A percentile compares a stretch with the other conserved stretches of the same genome.
Conservation (phyloP, 1,284 basidiomycete genomes). For the Ceratobasidium sp. region DNA sequence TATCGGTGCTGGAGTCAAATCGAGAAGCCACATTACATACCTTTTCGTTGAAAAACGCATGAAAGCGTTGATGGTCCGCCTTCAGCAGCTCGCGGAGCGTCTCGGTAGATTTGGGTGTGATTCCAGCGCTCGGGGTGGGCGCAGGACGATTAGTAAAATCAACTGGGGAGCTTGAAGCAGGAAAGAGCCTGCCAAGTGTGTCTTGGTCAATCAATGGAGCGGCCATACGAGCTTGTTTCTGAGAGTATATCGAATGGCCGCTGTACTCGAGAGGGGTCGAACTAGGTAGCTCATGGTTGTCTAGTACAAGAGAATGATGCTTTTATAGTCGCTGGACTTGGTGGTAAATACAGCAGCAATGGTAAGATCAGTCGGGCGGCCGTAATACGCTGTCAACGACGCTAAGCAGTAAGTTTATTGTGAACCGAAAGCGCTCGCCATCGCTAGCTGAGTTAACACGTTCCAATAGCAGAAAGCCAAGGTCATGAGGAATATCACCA, state of each 20-base stretch:
- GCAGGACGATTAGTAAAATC: conserved; percentile 49
- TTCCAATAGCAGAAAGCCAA: too few relatives aligned
- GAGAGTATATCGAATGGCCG: not conserved
- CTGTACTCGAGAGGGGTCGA: not conserved
- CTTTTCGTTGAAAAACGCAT: conserved; percentile 69
- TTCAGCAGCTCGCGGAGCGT: conserved; percentile 61
- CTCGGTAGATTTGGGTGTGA: conserved; percentile 62
- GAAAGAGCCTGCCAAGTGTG: conserved; percentile 55
- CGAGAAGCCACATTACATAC: conserved; percentile 65
- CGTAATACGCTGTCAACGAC: too few relatives aligned
- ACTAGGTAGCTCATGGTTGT: too few relatives aligned
- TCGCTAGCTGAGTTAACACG: too few relatives aligned
- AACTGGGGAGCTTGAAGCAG: conserved; percentile 54
- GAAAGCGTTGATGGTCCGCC: conserved; percentile 67
- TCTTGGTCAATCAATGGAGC: conserved; percentile 22
- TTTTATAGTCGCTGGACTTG: too few relatives aligned
- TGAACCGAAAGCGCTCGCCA: too few relatives aligned
- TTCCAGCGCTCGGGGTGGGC: conserved; percentile 60
- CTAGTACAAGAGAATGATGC: too few relatives aligned
- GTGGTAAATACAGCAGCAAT: too few relatives aligned
- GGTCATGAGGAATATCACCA: too few relatives aligned
- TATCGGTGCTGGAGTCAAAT: not conserved
- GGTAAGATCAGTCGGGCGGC: too few relatives aligned
- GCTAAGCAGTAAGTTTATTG: too few relatives aligned
- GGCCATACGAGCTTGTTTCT: not conserved